Conservation (phyloP, 2,329 filamentous ascomycete species). For the Chrysoporthe austroafricana region DNA sequence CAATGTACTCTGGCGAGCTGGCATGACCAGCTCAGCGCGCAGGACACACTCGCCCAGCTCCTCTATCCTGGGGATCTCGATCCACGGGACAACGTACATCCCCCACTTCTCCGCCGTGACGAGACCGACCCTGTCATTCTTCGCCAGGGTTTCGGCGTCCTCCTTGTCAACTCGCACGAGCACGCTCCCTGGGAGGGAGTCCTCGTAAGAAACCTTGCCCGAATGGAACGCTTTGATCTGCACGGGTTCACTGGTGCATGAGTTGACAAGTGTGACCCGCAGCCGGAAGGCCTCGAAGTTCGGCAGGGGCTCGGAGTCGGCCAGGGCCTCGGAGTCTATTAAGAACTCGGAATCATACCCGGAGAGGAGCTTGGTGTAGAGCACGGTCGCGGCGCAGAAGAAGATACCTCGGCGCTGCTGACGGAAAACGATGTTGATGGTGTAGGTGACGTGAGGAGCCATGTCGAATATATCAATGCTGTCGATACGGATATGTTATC, state of each 20-base stretch:
- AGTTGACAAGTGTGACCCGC: background rate
- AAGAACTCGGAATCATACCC: background rate
- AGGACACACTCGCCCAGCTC: background rate
- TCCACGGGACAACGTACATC: constrained; percentile 6
- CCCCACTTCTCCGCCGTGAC: constrained; percentile 4
- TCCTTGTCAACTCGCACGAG: background rate
- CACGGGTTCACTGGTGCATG: background rate
- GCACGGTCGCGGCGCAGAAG: constrained; percentile 3
- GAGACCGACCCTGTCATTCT: background rate
- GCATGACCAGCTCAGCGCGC: constrained; percentile 5
- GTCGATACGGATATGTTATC: too few relatives aligned
- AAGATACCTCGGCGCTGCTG: background rate
- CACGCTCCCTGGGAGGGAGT: background rate
- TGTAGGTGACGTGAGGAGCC: constrained; percentile 2
- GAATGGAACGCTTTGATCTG: background rate
- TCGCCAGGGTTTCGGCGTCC: constrained; percentile 1
- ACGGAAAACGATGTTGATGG: constrained; percentile 1
- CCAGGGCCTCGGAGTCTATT: background rate
- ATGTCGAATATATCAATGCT: background rate
- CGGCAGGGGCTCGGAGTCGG: background rate
- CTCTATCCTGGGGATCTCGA: background rate
- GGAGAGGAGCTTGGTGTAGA: background rate
- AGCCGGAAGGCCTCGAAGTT: background rate
- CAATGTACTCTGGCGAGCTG: background rate
- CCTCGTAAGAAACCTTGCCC: background rate